A percentile compares a stretch with the other conserved stretches of the same genome.
Evolutionary conservation across 1,284 basidiomycete genomes (phyloP).

Genomic region (Leccinum pachyderme): DNA sequence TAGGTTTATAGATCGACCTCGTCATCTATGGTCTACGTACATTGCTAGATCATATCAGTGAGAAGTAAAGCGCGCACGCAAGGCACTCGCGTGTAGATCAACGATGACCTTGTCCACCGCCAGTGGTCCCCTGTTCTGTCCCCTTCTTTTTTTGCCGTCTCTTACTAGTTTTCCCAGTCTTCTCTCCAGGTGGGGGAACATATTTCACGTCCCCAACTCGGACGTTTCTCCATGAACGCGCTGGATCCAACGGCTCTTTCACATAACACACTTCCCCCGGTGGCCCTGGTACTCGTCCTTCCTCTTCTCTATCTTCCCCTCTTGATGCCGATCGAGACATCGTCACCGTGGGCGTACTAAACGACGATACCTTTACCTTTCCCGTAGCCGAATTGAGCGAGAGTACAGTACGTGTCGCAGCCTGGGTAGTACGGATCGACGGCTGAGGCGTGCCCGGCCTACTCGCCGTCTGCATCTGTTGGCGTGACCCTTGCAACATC

Average conservation of each 20-base stretch:
- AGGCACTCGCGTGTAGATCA: not conserved
- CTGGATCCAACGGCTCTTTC: slow-evolving; percentile 30
- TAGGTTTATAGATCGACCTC: slow-evolving; percentile 21
- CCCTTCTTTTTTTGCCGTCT: slow-evolving; percentile 1
- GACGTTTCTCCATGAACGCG: slow-evolving; percentile 50
- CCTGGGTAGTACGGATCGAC: not conserved
- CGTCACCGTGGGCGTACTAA: slow-evolving; percentile 33
- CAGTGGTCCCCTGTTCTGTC: not conserved
- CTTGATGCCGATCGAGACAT: slow-evolving; percentile 39
- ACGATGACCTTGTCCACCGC: not conserved
- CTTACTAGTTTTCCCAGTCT: not conserved
- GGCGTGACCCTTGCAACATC: slow-evolving; percentile 35
- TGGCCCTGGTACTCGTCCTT: slow-evolving; percentile 44
- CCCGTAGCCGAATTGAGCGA: slow-evolving; percentile 55
- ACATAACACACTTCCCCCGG: slow-evolving; percentile 37
- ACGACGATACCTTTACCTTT: slow-evolving; percentile 52
- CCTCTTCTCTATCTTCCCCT: slow-evolving; percentile 35
- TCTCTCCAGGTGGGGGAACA: slow-evolving; percentile 30
- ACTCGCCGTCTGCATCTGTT: slow-evolving; percentile 1
- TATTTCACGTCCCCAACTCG: slow-evolving; percentile 39
- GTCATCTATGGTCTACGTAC: not conserved
- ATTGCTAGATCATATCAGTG: not conserved
- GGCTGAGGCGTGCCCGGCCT: not conserved
- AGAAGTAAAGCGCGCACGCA: not conserved
- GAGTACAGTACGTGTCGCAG: slow-evolving; percentile 57